phyloP scores from a whole-genome alignment of 2,329 filamentous ascomycete genomes.

The Mycosphaerelloides madeirae region DNA sequence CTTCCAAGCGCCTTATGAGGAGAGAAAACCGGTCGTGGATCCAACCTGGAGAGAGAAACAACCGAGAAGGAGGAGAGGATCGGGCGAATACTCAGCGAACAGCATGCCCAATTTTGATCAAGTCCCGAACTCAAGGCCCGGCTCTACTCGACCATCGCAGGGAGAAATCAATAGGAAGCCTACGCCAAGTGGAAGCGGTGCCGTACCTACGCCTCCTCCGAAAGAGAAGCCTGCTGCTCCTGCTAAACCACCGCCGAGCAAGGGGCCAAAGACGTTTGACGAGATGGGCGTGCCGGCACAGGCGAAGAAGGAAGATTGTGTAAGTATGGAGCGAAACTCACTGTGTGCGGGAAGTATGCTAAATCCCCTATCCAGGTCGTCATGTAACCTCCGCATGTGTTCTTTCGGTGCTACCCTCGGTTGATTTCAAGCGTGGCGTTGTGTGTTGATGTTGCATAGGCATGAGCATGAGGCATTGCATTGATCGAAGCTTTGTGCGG shows the following conservation, averaged over 20 bases:
- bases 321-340: conserved; percentile 35
- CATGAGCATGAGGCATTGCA: not conserved
- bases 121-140: conserved; percentile 12
- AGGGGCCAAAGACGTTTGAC: conserved; percentile 92
- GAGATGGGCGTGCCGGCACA: conserved; percentile 91
- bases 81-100: conserved; percentile 4
- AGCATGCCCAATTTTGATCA: conserved; percentile 21
- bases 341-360: not conserved
- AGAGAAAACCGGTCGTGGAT: conserved; percentile 26
- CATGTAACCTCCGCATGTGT: conserved; percentile 3
- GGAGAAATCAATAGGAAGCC: conserved; percentile 4
- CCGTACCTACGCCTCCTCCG: conserved; percentile 15
- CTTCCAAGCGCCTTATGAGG: conserved; percentile 42
- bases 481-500: not conserved
- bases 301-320: conserved; percentile 85
- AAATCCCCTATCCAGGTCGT: conserved; percentile 1
- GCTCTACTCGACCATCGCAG: conserved; percentile 9
- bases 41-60: conserved; percentile 14
- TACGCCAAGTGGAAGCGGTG: conserved; percentile 5
- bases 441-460: not conserved
- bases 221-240: conserved; percentile 25
- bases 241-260: conserved; percentile 45
- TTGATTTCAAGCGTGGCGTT: conserved; percentile 1
- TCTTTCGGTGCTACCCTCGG: not conserved
- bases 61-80: conserved; percentile 2